phyloP scores from a whole-genome alignment of 2,329 filamentous ascomycete species.

The Arthroderma sp. region DNA sequence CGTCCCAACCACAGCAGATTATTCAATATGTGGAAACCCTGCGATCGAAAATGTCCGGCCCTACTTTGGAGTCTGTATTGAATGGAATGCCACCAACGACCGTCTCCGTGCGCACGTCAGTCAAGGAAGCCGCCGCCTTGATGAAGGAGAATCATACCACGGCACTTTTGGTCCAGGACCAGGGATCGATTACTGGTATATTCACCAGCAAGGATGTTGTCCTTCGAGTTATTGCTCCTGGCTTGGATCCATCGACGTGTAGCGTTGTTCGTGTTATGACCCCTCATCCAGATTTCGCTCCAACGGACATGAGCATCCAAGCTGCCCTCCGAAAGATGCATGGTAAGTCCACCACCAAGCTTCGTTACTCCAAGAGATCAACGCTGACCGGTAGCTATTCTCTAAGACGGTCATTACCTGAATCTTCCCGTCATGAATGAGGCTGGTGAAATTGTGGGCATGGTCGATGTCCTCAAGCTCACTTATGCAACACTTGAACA shows the following conservation, averaged over 20 bases:
- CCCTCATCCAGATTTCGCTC: conserved; percentile 94
- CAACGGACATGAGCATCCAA: conserved; percentile 98
- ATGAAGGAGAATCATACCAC: conserved; percentile 99
- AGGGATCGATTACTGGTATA: conserved; percentile 94
- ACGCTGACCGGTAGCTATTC: too few species aligned
- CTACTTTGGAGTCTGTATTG: conserved; percentile 85
- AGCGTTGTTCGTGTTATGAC: conserved; percentile 99
- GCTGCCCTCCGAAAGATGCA: conserved; percentile 98
- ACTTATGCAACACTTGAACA: conserved; percentile 97
- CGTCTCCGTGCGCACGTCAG: conserved; percentile 87
- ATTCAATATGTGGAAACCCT: conserved; percentile 98
- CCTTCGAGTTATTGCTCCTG: conserved; percentile 90
- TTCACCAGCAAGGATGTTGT: conserved; percentile 99
- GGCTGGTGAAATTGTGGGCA: conserved; percentile 90
- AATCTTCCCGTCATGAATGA: conserved; percentile 99
- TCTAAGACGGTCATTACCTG: conserved; percentile 83
- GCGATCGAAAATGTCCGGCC: conserved; percentile 91
- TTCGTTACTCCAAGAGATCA: too few species aligned
- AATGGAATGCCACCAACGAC: conserved; percentile 86
- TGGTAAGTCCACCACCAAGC: conserved; percentile 44
- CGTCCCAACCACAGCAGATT: conserved; percentile 93
- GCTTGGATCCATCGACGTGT: conserved; percentile 84
- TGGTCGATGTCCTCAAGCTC: conserved; percentile 97
- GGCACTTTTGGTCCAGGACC: conserved; percentile 88
- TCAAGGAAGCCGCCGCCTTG: conserved; percentile 83